phyloP scores from a whole-genome alignment of 2,329 filamentous ascomycete species.

The Aspergillus aculeatus region DNA sequence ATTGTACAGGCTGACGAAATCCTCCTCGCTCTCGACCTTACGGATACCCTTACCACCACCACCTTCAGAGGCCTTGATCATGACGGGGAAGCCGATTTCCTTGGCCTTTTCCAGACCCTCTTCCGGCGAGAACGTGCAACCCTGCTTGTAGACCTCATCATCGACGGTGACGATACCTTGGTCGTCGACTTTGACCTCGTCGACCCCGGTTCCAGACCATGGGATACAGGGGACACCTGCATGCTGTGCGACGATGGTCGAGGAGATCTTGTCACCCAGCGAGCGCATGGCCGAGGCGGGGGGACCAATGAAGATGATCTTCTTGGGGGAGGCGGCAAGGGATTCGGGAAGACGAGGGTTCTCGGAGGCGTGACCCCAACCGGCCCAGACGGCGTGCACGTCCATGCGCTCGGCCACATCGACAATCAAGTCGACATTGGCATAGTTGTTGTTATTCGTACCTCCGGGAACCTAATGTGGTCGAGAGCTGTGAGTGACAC shows the following conservation, averaged over 20 bases:
- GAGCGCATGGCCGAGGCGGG: constrained; percentile 98
- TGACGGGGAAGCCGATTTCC: constrained; percentile 96
- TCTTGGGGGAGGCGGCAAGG: constrained; percentile 91
- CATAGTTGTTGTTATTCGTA: constrained; percentile 99
- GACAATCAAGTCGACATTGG: constrained; percentile 98
- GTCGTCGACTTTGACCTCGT: constrained; percentile 73
- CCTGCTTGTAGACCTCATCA: constrained; percentile 81
- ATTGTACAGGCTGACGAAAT: constrained; percentile 86
- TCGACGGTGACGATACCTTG: constrained; percentile 88
- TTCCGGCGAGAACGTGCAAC: constrained; percentile 84
- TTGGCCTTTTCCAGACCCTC: constrained; percentile 84
- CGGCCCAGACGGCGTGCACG: constrained; percentile 97
- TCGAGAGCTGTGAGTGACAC: not conserved
- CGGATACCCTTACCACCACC: constrained; percentile 99
- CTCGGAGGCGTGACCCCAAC: constrained; percentile 98
- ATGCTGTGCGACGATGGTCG: constrained; percentile 97
- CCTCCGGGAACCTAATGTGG: constrained; percentile 74
- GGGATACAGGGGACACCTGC: constrained; percentile 95
- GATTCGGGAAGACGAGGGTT: constrained; percentile 98
- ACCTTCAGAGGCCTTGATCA: constrained; percentile 99
- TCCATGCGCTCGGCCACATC: constrained; percentile 98
- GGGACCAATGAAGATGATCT: constrained; percentile 98
- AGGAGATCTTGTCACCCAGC: constrained; percentile 98
- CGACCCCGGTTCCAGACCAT: constrained; percentile 96
- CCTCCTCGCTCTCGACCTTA: constrained; percentile 81